Evolutionary conservation across 768 basidiomycete species (phyloP).

Genomic region (Amanita thiersii): DNA sequence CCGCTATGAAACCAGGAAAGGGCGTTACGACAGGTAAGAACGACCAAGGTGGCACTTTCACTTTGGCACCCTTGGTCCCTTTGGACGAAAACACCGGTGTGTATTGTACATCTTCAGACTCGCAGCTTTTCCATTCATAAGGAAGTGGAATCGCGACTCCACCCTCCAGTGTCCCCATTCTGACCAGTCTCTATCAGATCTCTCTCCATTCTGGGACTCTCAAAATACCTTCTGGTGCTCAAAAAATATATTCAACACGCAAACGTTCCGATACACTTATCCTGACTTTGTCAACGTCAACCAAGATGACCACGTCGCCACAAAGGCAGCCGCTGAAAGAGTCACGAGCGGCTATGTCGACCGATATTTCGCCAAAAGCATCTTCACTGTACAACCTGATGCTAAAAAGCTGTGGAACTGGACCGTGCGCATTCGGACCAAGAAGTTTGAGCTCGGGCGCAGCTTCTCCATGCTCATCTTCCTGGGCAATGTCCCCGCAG

Average conservation of each 20-base stretch:
- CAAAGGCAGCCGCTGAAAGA: neutral
- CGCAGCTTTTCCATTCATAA: no score
- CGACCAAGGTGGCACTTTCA: constrained; percentile 22
- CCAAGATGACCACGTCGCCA: neutral
- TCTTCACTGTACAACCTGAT: constrained; percentile 3
- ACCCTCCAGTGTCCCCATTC: no score
- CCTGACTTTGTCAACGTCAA: constrained; percentile 29
- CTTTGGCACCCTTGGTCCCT: constrained; percentile 17
- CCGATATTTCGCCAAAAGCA: neutral
- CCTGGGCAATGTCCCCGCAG: constrained; percentile 31
- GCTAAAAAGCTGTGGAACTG: constrained; percentile 25
- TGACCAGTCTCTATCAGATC: constrained; percentile 17
- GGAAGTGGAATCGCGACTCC: no score
- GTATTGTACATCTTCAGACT: constrained; percentile 5
- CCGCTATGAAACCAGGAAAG: constrained; percentile 32
- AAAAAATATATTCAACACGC: constrained; percentile 17
- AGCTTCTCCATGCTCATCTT: constrained; percentile 41
- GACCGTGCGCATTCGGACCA: constrained; percentile 31
- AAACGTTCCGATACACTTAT: constrained; percentile 36
- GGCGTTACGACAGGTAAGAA: constrained; percentile 25
- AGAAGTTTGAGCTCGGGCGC: constrained; percentile 33
- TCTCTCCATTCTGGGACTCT: constrained; percentile 40
- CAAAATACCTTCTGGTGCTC: constrained; percentile 32
- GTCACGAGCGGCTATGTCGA: neutral
- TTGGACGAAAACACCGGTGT: constrained; percentile 22